phyloP scores from a whole-genome alignment of 2,329 filamentous ascomycete genomes.

The Hypocreales sp. region DNA sequence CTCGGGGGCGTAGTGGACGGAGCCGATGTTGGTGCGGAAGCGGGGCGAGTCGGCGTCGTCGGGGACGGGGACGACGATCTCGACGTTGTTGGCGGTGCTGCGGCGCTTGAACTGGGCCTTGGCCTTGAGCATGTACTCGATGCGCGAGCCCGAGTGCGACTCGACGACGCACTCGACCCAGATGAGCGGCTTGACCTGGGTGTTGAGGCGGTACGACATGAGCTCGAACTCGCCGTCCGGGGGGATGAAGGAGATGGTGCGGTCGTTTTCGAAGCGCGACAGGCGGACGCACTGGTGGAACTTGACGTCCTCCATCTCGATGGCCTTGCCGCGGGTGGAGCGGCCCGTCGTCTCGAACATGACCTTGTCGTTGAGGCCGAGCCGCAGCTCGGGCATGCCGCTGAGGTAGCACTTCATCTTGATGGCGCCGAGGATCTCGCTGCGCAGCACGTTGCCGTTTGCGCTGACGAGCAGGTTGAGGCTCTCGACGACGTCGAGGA shows the following conservation, averaged over 20 bases:
- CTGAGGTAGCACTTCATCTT: conserved; percentile 99
- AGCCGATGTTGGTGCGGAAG: conserved; percentile 94
- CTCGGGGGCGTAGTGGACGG: conserved; percentile 93
- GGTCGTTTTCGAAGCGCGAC: conserved; percentile 93
- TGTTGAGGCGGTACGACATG: conserved; percentile 98
- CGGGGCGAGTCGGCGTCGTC: conserved; percentile 93
- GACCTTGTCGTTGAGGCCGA: conserved; percentile 95
- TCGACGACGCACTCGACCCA: conserved; percentile 99
- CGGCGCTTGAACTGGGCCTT: conserved; percentile 96
- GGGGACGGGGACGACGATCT: conserved; percentile 92
- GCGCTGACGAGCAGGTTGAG: conserved; percentile 90
- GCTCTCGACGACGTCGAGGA: conserved; percentile 92
- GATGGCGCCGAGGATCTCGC: conserved; percentile 89
- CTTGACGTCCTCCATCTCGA: conserved; percentile 99
- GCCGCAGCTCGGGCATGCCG: conserved; percentile 88
- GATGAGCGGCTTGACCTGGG: conserved; percentile 93
- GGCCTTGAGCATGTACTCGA: conserved; percentile 99
- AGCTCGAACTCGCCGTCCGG: conserved; percentile 98
- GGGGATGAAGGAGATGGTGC: conserved; percentile 97
- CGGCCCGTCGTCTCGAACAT: conserved; percentile 98
- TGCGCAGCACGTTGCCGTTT: conserved; percentile 87
- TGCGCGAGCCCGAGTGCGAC: conserved; percentile 83
- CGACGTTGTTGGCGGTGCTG: conserved; percentile 96
- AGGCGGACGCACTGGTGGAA: conserved; percentile 97
- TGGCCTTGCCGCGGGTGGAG: conserved; percentile 86